A percentile compares a stretch with the other conserved stretches of the same genome.
These are phyloP conservation scores for Teratosphaeria nubilosa DNA, from an alignment of 2,329 filamentous ascomycete species.

Conservation along the genomic window DNA sequence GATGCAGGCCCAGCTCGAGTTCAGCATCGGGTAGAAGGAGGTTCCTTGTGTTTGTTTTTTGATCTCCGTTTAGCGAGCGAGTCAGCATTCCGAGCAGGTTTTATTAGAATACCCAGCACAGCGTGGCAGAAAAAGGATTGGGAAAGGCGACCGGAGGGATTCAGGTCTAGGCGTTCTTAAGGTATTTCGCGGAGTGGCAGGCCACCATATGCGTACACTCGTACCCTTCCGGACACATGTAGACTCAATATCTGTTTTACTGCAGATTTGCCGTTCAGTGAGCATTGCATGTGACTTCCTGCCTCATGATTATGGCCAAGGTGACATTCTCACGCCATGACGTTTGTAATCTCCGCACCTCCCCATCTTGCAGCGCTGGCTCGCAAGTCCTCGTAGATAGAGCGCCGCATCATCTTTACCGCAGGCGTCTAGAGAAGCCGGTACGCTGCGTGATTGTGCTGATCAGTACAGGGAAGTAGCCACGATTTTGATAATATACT, in stretches of 20 bases:
- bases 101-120: not conserved
- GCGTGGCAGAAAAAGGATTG: not conserved
- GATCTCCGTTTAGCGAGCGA: not conserved
- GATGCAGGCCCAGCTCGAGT: slow-evolving; percentile 2
- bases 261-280: too few species aligned
- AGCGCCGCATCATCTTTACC: not conserved
- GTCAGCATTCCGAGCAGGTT: not conserved
- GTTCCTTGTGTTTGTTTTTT: not conserved
- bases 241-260: not conserved
- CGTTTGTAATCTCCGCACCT: not conserved
- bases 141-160: not conserved
- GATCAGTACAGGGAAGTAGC: not conserved
- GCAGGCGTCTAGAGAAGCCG: not conserved
- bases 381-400: not conserved
- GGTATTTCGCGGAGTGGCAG: not conserved
- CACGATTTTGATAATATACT: not conserved
- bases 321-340: not conserved
- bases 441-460: not conserved
- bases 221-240: not conserved
- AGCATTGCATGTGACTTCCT: too few species aligned
- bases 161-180: not conserved
- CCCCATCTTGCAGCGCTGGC: not conserved
- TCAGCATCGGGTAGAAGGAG: not conserved
- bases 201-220: not conserved
- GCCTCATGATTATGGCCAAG: not conserved